Base-by-base conservation (phyloP, 768 basidiomycete genomes). In the Lactifluus echinatus region DNA sequence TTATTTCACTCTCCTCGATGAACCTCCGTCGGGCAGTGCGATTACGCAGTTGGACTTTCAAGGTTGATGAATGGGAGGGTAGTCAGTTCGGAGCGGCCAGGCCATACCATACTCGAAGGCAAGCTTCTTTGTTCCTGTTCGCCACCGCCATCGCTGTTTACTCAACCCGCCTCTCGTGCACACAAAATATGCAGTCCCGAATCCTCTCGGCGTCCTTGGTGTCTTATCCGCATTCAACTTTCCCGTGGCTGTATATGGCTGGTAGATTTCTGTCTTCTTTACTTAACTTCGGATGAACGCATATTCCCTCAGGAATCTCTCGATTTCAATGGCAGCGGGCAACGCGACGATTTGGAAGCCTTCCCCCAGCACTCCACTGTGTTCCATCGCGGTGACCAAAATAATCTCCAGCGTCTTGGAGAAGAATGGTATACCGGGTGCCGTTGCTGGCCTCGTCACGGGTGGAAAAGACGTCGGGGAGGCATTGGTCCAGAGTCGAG, bases 281-380 rank as follows among this genome's bases (percentile, higher is more conserved):
- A 5, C 10, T 31, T 10, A 42, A 19, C 8, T 17, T 36, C 23
- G 43, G 4, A 46, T 45, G 23, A 36, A 50, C 34, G 48, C 40
- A 42, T 50, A 28, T 19, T 59, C 50, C 29, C 43, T 21, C 66
- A 93, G 93, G 93, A 97, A 97, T 70, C 74, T 95, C 49, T 81
- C 92, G 2, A 76, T 97, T 23, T 89, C 93, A 4, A 73, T 97
- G 56, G 86, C 89, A 2, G 87, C 89, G 28, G 93, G 93, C 17
- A 97, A 98, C 70, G 85, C 92, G 1, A 94, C 92, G 0, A 69
- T 98, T 45, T 97, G 94, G 94, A 97, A 97, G 68, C 94, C 94
- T 7, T 88, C 93, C 0, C 90, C 86, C 2, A 88, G 79, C 2
- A 97, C 94, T 0, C 85, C 94, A 3, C 72, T 95, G 34, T 94